These are phyloP conservation scores for Metrosideros polymorpha DNA, from an alignment of 441 rosid species.

Conservation along the genomic window DNA sequence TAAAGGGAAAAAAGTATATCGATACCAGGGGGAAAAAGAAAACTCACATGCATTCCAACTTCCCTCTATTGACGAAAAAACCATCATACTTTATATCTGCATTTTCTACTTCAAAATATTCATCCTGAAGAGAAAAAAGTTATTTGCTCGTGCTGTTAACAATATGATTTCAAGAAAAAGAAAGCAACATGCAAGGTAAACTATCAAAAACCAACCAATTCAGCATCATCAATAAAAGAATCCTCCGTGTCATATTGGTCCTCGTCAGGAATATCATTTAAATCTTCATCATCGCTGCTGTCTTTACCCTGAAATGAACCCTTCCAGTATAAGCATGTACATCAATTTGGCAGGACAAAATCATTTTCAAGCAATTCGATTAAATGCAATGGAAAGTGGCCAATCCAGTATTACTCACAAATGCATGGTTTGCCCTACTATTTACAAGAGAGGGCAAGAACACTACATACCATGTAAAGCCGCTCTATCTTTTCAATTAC, in stretches of 20 bases:
- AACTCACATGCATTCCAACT: constrained; percentile 83
- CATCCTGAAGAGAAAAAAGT: constrained; percentile 59
- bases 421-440: not conserved
- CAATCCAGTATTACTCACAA: not conserved
- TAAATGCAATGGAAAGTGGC: not conserved
- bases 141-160: not conserved
- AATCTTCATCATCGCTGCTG: constrained; percentile 95
- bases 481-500: constrained; percentile 99
- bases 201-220: constrained; percentile 53
- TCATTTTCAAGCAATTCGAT: not conserved
- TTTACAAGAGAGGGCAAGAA: not conserved
- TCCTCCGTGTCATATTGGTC: constrained; percentile 98
- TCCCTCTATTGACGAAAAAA: constrained; percentile 92
- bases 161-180: not conserved
- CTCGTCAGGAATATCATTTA: constrained; percentile 84
- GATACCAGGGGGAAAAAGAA: not conserved
- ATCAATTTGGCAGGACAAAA: not conserved
- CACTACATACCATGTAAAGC: constrained; percentile 64
- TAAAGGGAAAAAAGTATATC: not conserved
- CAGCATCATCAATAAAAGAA: constrained; percentile 95
- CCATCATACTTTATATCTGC: constrained; percentile 91
- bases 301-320: constrained; percentile 67
- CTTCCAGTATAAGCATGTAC: constrained; percentile 7
- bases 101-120: constrained; percentile 95
- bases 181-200: not conserved